These are phyloP conservation scores for Epichloe sibirici DNA, from an alignment of 2,329 filamentous ascomycete species.

Conservation along the genomic window DNA sequence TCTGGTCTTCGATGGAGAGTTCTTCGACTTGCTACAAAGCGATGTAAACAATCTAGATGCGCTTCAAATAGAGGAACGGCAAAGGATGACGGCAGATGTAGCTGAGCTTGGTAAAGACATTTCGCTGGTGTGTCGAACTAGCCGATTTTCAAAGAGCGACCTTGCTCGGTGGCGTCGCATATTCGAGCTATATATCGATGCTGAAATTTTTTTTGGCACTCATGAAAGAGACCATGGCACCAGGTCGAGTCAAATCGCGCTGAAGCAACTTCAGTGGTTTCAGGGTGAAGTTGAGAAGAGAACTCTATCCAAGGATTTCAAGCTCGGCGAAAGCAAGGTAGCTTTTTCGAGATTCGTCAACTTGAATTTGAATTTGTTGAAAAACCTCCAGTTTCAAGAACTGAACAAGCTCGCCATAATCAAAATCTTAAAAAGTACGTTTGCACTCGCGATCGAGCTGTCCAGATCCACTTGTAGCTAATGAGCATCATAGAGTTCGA, in stretches of 20 bases:
- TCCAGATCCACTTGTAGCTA: neutral
- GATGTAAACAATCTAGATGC: slow-evolving; percentile 59
- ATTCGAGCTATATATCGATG: slow-evolving; percentile 71
- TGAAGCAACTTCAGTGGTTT: slow-evolving; percentile 59
- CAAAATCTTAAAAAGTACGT: slow-evolving; percentile 75
- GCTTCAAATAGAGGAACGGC: slow-evolving; percentile 55
- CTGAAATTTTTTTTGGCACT: slow-evolving; percentile 72
- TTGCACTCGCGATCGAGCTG: no score
- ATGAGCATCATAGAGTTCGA: slow-evolving; percentile 53
- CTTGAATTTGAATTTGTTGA: slow-evolving; percentile 66
- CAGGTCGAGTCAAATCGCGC: slow-evolving; percentile 52
- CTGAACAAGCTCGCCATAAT: slow-evolving; percentile 65
- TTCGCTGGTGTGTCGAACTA: slow-evolving; percentile 50
- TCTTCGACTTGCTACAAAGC: slow-evolving; percentile 63
- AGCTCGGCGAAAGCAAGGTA: slow-evolving; percentile 48
- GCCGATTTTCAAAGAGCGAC: slow-evolving; percentile 50
- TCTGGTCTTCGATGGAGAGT: slow-evolving; percentile 63
- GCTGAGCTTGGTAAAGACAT: slow-evolving; percentile 52
- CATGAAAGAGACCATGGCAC: slow-evolving; percentile 58
- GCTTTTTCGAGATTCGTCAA: slow-evolving; percentile 58
- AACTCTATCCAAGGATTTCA: slow-evolving; percentile 49
- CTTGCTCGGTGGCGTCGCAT: slow-evolving; percentile 67
- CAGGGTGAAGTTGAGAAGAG: slow-evolving; percentile 51
- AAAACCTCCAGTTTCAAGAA: slow-evolving; percentile 71
- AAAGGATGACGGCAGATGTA: slow-evolving; percentile 51